A percentile compares a stretch with the other conserved stretches of the same genome.
Evolutionary conservation across 1,284 basidiomycete genomes (phyloP).

Genomic region (Cutaneotrichosporon dermatis): DNA sequence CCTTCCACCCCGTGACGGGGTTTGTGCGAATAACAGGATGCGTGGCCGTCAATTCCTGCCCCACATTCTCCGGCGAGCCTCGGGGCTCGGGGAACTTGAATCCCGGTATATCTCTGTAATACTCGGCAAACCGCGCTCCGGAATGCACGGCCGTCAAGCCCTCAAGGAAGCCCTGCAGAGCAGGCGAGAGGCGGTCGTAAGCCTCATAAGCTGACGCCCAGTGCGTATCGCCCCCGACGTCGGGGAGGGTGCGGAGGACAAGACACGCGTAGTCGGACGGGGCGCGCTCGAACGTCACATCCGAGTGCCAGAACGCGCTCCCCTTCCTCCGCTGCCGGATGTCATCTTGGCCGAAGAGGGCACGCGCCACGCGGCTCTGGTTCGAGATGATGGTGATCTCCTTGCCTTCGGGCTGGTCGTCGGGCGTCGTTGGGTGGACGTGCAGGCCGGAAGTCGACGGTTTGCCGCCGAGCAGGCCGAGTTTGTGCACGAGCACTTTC

Average conservation of each 20-base stretch:
- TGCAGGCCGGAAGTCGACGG: slow-evolving; percentile 58
- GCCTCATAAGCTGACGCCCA: slow-evolving; percentile 58
- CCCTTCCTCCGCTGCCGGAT: slow-evolving; percentile 15
- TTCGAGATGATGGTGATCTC: slow-evolving; percentile 56
- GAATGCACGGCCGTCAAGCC: slow-evolving; percentile 58
- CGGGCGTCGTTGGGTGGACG: slow-evolving; percentile 58
- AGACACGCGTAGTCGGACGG: slow-evolving; percentile 62
- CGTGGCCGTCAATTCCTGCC: slow-evolving; percentile 59
- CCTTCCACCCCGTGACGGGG: slow-evolving; percentile 73
- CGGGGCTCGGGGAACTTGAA: slow-evolving; percentile 30
- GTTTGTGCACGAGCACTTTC: slow-evolving; percentile 50
- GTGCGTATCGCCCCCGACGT: slow-evolving; percentile 49
- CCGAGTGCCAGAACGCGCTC: slow-evolving; percentile 39
- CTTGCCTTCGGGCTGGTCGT: slow-evolving; percentile 50
- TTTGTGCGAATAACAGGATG: slow-evolving; percentile 53
- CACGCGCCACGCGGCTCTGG: slow-evolving; percentile 15
- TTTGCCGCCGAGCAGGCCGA: slow-evolving; percentile 58
- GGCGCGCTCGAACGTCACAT: slow-evolving; percentile 64
- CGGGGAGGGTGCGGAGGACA: slow-evolving; percentile 58
- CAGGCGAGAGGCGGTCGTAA: slow-evolving; percentile 60
- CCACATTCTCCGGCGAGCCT: slow-evolving; percentile 60
- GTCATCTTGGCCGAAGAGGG: slow-evolving; percentile 34
- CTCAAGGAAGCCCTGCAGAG: slow-evolving; percentile 57
- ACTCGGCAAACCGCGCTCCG: slow-evolving; percentile 54
- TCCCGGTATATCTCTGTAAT: slow-evolving; percentile 20